A percentile compares a stretch with the other conserved stretches of the same genome.
phyloP scores from a whole-genome alignment of 495 filamentous ascomycete species.

The Aspergillus leporis region DNA sequence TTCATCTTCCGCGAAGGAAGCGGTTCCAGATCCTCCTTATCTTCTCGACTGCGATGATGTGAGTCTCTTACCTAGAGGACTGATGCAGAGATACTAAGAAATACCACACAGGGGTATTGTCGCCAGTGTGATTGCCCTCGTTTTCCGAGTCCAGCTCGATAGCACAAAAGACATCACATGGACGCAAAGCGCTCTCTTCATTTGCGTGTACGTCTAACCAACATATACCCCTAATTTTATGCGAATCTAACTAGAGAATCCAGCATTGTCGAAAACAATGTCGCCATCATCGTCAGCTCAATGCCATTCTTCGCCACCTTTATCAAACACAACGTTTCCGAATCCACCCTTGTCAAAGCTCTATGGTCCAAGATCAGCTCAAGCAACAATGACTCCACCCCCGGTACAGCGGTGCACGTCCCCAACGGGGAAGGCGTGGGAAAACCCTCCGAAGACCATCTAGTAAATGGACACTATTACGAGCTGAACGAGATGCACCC shows the following conservation, averaged over 20 bases:
- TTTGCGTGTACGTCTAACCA: not conserved
- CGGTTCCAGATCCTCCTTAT: not conserved
- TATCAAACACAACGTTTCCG: not conserved
- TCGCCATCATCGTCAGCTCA: not conserved
- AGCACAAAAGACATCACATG: not conserved
- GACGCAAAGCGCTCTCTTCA: not conserved
- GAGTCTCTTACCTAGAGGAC: not conserved
- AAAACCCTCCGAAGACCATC: not conserved
- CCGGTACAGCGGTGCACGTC: not conserved
- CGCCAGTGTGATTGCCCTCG: not conserved
- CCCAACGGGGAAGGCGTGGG: not conserved
- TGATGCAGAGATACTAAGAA: not conserved
- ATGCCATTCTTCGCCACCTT: not conserved
- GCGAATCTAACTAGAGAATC: not conserved
- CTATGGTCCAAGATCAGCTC: not conserved
- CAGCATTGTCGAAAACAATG: not conserved
- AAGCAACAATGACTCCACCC: not conserved
- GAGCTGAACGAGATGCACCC: not conserved
- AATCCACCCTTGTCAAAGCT: not conserved
- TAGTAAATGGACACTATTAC: not conserved
- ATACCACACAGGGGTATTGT: not conserved
- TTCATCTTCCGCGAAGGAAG: not conserved
- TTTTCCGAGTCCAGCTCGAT: not conserved
- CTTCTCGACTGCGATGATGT: slow-evolving; percentile 3
- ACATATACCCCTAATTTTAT: not conserved